Conservation (phyloP, 2,329 filamentous ascomycete species). For the Aschersonia sp. region DNA sequence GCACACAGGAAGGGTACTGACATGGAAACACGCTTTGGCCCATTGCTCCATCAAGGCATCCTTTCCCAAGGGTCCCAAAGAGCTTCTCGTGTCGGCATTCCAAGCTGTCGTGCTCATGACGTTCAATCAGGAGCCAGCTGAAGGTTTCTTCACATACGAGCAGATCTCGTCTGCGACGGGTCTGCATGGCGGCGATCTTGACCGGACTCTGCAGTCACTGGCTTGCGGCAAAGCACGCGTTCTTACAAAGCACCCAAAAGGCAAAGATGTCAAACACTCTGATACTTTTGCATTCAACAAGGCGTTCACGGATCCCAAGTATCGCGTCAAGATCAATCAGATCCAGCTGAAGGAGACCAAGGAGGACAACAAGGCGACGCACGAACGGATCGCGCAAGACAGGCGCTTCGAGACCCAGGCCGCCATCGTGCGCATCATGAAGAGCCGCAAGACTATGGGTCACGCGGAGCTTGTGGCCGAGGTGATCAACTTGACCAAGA, state of each 20-base stretch:
- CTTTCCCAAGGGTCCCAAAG: constrained; percentile 70
- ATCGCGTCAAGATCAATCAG: constrained; percentile 95
- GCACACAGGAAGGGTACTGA: constrained; percentile 72
- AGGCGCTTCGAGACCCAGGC: constrained; percentile 94
- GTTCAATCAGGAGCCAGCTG: constrained; percentile 57
- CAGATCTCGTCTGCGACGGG: constrained; percentile 64
- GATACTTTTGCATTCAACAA: constrained; percentile 80
- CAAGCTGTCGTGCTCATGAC: constrained; percentile 83
- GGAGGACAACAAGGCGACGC: constrained; percentile 86
- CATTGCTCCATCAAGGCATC: constrained; percentile 74
- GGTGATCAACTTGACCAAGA: constrained; percentile 82
- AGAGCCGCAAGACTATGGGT: constrained; percentile 74
- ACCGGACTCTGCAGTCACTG: constrained; percentile 84
- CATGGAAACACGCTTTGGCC: constrained; percentile 87
- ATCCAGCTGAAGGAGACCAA: constrained; percentile 94
- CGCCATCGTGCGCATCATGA: constrained; percentile 94
- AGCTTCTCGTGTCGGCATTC: constrained; percentile 80
- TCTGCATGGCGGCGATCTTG: constrained; percentile 63
- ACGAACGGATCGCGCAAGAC: constrained; percentile 78
- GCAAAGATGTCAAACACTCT: constrained; percentile 59
- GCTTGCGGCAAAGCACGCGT: constrained; percentile 83
- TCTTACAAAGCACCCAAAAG: constrained; percentile 71
- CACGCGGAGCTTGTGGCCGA: constrained; percentile 82
- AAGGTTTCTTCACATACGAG: constrained; percentile 55
- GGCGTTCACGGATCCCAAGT: constrained; percentile 64